Conservation (phyloP, 805 yeast genomes). For the Spathaspora arborariae region DNA sequence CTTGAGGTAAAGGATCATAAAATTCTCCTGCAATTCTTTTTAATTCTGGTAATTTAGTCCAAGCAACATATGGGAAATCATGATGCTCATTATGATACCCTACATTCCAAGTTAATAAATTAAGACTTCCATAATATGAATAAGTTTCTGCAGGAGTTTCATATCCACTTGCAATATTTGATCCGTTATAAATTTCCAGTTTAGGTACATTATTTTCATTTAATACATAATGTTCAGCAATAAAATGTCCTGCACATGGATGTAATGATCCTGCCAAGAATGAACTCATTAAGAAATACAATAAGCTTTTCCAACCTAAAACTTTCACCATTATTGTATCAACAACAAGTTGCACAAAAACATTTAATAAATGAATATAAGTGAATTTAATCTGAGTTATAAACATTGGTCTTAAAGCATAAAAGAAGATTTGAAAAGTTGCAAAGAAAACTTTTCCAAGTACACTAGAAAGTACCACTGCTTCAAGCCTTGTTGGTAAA, state of each 20-base stretch:
- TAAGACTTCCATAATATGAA: constrained; percentile 81
- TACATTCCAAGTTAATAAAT: constrained; percentile 82
- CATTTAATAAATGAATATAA: constrained; percentile 66
- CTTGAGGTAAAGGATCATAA: constrained; percentile 74
- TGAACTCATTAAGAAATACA: constrained; percentile 69
- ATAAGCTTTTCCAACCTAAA: constrained; percentile 64
- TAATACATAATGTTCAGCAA: constrained; percentile 88
- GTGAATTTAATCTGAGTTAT: constrained; percentile 74
- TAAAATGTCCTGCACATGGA: constrained; percentile 93
- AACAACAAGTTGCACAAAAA: constrained; percentile 53
- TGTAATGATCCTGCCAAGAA: constrained; percentile 89
- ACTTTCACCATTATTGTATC: constrained; percentile 54
- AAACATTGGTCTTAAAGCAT: constrained; percentile 88
- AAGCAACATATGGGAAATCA: constrained; percentile 90
- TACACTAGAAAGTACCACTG: constrained; percentile 65
- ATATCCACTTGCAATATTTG: constrained; percentile 25
- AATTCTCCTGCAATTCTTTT: constrained; percentile 72
- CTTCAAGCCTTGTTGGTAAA: constrained; percentile 78
- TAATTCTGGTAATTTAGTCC: constrained; percentile 72
- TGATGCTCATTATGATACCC: constrained; percentile 95
- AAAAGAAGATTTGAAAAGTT: constrained; percentile 82
- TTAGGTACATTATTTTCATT: constrained; percentile 47
- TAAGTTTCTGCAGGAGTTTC: constrained; percentile 70
- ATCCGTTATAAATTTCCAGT: constrained; percentile 10
- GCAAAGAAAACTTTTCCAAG: constrained; percentile 90